These are phyloP conservation scores for Saprolegnia parasitica DNA, from an alignment of 352 stramenopile genomes.

Conservation along the genomic window DNA sequence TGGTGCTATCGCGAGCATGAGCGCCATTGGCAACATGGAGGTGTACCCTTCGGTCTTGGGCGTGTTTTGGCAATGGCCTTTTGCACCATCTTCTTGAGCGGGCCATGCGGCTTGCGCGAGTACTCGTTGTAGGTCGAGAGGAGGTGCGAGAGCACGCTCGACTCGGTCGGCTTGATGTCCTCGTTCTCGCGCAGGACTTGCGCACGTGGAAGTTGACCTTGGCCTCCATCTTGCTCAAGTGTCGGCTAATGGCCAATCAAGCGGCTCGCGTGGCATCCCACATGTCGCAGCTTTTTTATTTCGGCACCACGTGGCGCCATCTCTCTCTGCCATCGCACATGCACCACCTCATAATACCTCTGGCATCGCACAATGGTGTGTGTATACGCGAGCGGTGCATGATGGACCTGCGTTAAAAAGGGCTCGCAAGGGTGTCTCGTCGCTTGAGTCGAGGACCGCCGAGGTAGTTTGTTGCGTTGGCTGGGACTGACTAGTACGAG, in stretches of 20 bases:
- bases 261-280: neutral
- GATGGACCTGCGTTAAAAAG: too few species aligned
- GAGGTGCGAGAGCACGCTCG: conserved; percentile 58
- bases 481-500: too few species aligned
- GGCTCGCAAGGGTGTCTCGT: too few species aligned
- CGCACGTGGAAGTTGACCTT: conserved; percentile 86
- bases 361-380: too few species aligned
- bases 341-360: too few species aligned
- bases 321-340: too few species aligned
- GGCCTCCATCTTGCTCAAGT: conserved; percentile 49
- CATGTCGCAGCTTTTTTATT: neutral
- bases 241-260: neutral
- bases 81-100: conserved; percentile 26
- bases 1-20: conserved; percentile 33
- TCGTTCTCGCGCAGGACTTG: conserved; percentile 76
- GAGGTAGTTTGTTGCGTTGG: too few species aligned
- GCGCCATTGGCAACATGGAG: conserved; percentile 1
- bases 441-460: too few species aligned
- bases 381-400: too few species aligned
- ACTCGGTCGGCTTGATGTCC: conserved; percentile 49
- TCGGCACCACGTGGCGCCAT: neutral
- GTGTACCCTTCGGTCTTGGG: conserved; percentile 27
- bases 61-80: conserved; percentile 25
- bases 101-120: conserved; percentile 59
- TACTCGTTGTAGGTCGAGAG: conserved; percentile 81